Conservation (phyloP, 1,139 yeast genomes). For the Debaryomyces coudertii region DNA sequence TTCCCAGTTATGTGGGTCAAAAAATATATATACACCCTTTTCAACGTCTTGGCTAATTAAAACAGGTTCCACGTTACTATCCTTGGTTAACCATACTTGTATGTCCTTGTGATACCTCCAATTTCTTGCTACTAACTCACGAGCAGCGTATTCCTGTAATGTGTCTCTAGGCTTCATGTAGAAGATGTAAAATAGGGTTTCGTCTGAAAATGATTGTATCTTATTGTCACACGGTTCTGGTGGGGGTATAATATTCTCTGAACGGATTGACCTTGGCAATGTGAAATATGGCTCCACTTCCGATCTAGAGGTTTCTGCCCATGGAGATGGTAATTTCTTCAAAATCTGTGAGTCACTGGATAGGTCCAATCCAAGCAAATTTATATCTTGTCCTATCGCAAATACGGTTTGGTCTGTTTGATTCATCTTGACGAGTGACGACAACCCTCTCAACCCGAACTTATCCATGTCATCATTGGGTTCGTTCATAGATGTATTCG, state of each 20-base stretch:
- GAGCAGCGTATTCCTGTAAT: conserved; percentile 90
- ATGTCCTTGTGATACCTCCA: conserved; percentile 98
- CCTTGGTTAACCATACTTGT: conserved; percentile 96
- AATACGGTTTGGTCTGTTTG: conserved; percentile 65
- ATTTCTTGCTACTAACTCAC: conserved; percentile 84
- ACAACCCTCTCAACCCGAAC: conserved; percentile 77
- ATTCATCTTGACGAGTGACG: conserved; percentile 70
- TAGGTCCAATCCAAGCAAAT: conserved; percentile 72
- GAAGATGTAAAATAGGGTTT: conserved; percentile 89
- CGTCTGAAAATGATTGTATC: conserved; percentile 80
- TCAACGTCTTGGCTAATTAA: conserved; percentile 86
- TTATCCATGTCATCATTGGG: conserved; percentile 45
- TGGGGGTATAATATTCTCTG: conserved; percentile 48
- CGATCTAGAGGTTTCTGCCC: conserved; percentile 89
- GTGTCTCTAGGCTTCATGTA: conserved; percentile 94
- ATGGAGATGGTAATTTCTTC: conserved; percentile 83
- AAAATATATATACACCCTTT: conserved; percentile 92
- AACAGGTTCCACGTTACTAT: conserved; percentile 86
- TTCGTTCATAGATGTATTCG: conserved; percentile 17
- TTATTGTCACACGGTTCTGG: conserved; percentile 62
- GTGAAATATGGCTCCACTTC: conserved; percentile 85
- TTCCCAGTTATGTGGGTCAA: conserved; percentile 97
- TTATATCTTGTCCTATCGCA: conserved; percentile 84
- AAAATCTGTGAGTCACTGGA: conserved; percentile 54
- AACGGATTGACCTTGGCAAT: conserved; percentile 61